Evolutionary conservation across 352 stramenopile genomes (phyloP).

Genomic region (Pythium phragmitis): DNA sequence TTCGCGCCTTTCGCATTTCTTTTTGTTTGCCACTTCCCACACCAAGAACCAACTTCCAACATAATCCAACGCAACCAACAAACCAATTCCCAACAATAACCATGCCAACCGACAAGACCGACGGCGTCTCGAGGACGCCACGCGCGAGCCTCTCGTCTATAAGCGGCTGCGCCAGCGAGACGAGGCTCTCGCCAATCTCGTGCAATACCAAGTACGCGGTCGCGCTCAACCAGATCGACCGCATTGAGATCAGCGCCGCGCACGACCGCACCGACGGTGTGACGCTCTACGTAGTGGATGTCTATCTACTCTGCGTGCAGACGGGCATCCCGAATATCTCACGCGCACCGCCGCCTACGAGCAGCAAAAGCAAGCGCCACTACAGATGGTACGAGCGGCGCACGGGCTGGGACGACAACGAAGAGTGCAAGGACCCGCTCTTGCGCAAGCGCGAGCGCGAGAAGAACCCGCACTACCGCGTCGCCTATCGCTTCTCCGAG

Average conservation of each 20-base stretch:
- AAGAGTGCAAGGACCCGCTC: conserved; percentile 18
- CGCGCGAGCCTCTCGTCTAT: conserved; percentile 7
- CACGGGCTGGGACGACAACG: neutral
- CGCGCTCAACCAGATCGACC: conserved; percentile 59
- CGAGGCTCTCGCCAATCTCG: conserved; percentile 49
- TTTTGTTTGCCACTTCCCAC: neutral
- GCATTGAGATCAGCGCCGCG: conserved; percentile 40
- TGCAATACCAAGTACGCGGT: conserved; percentile 47
- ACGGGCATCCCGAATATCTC: conserved; percentile 41
- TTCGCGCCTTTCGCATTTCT: neutral
- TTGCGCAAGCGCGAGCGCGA: conserved; percentile 28
- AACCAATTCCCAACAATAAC: neutral
- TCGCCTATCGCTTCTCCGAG: conserved; percentile 54
- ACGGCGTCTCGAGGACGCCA: neutral
- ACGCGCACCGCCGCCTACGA: neutral
- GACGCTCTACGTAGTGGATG: conserved; percentile 53
- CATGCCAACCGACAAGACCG: neutral
- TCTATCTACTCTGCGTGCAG: conserved; percentile 42
- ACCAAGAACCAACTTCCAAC: too few species aligned
- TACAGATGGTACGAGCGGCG: conserved; percentile 1
- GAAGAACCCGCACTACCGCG: conserved; percentile 31
- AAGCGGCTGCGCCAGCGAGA: neutral
- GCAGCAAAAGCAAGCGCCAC: neutral
- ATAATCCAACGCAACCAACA: neutral
- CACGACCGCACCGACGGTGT: conserved; percentile 42